phyloP scores from a whole-genome alignment of 257 asterid genomes.

The Voacanga thouarsii region DNA sequence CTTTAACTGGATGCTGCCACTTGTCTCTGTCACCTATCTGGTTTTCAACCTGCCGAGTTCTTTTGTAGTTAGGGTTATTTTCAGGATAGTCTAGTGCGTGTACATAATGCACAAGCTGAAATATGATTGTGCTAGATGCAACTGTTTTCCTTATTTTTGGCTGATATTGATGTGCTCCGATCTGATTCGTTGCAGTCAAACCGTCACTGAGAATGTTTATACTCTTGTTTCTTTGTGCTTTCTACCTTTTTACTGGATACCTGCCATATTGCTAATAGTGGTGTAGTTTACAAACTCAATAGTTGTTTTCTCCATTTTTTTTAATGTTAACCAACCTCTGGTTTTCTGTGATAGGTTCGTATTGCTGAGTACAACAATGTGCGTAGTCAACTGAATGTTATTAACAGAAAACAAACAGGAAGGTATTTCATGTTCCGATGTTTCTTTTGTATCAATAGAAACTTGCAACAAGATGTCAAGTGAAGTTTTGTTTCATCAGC shows the following conservation, averaged over 20 bases:
- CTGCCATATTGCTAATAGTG: not conserved
- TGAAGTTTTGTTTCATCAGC: not conserved
- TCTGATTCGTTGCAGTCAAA: not conserved
- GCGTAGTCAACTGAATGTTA: conserved; percentile 83
- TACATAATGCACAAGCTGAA: not conserved
- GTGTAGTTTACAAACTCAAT: not conserved
- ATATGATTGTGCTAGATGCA: not conserved
- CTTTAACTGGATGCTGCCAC: too few species aligned
- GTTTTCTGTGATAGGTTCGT: conserved; percentile 63
- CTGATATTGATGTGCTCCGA: conserved; percentile 1
- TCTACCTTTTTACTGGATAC: not conserved
- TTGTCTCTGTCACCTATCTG: too few species aligned
- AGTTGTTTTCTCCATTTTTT: not conserved
- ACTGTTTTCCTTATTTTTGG: not conserved
- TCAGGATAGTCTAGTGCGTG: not conserved
- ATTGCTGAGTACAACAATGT: conserved; percentile 79
- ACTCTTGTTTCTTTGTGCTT: not conserved
- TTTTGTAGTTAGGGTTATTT: not conserved
- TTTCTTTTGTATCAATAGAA: not conserved
- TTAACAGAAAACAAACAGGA: conserved; percentile 75
- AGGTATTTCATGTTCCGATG: conserved; percentile 41
- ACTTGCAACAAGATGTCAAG: not conserved
- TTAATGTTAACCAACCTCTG: conserved; percentile 6
- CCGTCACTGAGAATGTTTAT: not conserved
- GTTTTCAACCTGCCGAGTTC: not conserved